phyloP scores from a whole-genome alignment of 139 green algal genomes.

The Trebouxia sp. region DNA sequence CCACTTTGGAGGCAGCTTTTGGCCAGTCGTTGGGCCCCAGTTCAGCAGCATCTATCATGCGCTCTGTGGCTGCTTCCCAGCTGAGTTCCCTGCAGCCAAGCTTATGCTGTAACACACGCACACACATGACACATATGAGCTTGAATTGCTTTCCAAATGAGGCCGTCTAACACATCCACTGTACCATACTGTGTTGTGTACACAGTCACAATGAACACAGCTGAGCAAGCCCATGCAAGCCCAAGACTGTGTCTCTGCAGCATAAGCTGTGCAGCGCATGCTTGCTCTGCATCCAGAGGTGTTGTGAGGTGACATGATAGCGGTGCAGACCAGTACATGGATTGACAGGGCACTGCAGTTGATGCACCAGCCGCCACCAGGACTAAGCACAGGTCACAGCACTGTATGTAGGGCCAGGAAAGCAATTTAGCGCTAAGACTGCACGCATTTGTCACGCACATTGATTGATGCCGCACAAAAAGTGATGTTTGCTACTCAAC shows the following conservation, averaged over 20 bases:
- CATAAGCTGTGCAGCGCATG: no score
- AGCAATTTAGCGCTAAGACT: no score
- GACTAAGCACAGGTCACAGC: no score
- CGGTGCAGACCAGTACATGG: no score
- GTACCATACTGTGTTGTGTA: background rate
- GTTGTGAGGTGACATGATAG: no score
- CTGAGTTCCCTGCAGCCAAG: slow-evolving; percentile 55
- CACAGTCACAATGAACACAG: background rate
- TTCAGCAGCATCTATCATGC: slow-evolving; percentile 76
- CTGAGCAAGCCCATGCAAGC: background rate
- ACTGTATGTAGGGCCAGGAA: no score
- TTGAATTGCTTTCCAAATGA: background rate
- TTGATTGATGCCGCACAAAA: background rate
- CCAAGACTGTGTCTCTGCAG: no score
- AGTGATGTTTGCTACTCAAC: background rate
- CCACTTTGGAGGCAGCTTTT: background rate
- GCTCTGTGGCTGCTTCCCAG: slow-evolving; percentile 89
- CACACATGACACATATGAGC: background rate
- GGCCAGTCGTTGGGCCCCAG: slow-evolving; percentile 45
- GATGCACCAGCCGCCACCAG: no score
- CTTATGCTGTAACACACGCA: background rate
- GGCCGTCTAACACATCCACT: background rate
- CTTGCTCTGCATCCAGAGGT: no score
- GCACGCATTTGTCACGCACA: no score
- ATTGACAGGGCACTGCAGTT: no score